phyloP scores from a whole-genome alignment of 1,284 basidiomycete species.

The Leccinum pachyderme region DNA sequence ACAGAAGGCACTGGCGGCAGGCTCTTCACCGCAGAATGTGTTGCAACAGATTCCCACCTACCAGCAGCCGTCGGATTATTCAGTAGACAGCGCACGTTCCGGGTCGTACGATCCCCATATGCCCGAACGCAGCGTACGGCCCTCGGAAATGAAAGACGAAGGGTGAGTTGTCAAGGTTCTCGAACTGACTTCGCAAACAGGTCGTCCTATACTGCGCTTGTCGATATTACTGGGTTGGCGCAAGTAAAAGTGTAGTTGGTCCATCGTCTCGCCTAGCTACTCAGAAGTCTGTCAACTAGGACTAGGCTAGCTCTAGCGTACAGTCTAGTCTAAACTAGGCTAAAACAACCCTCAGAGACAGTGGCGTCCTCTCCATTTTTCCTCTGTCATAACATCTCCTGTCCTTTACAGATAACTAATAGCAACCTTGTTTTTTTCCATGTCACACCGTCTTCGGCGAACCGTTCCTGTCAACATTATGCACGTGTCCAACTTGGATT shows the following conservation, averaged over 20 bases:
- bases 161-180: slow-evolving; percentile 66
- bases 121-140: slow-evolving; percentile 70
- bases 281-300: slow-evolving; percentile 46
- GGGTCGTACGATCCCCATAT: slow-evolving; percentile 45
- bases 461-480: slow-evolving; percentile 35
- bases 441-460: slow-evolving; percentile 30
- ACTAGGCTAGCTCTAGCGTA: slow-evolving; percentile 69
- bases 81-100: slow-evolving; percentile 30
- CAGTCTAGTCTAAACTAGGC: slow-evolving; percentile 68
- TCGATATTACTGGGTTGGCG: slow-evolving; percentile 32
- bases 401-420: slow-evolving; percentile 78
- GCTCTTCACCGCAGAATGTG: slow-evolving; percentile 28
- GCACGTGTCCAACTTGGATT: slow-evolving; percentile 29
- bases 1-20: slow-evolving; percentile 10
- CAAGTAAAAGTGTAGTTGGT: slow-evolving; percentile 52
- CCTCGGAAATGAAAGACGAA: slow-evolving; percentile 98
- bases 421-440: slow-evolving; percentile 45
- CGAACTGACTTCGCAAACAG: slow-evolving; percentile 13
- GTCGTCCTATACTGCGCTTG: slow-evolving; percentile 17
- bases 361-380: slow-evolving; percentile 66
- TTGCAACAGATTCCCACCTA: slow-evolving; percentile 76
- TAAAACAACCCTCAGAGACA: slow-evolving; percentile 57
- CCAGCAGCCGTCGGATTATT: slow-evolving; percentile 61
- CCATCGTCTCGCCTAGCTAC: slow-evolving; percentile 41
- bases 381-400: slow-evolving; percentile 57